Base-by-base conservation (phyloP, 2,329 filamentous ascomycete species). In the Fusarium sp. region DNA sequence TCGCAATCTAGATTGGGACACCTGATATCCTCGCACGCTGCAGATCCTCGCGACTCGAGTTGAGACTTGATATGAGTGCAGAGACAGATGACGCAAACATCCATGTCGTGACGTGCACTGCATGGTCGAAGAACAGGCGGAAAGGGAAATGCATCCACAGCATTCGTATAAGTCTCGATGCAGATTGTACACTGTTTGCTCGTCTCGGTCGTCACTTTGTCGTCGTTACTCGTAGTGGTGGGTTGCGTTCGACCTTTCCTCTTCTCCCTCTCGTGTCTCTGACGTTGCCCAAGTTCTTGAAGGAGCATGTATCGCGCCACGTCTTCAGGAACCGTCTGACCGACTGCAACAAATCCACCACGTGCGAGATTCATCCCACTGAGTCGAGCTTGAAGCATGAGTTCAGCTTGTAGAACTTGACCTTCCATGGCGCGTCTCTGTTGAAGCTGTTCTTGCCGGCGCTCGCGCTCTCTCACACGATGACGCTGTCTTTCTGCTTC, bases 151-250 rank as follows among this genome's bases (percentile, higher is more conserved):
- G 24, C 14, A n/a, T 52, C 16, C 5, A 5, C 18, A 2, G 7
- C 27, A 3, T n/a, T 7, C 9, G 16, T 31, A n/a, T 52, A 52
- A 8, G 24, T n/a, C 24, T 31, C 24, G 47, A 31, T 4, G 24
- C 24, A 52, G 24, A 52, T 31, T 29, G 24, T 7, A 13, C 47
- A 52, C 3, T 52, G 22, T 9, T 10, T 47, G 8, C 42, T 47
- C 5, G 1, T 27, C 22, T 47, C 22, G 3, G 16, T 27, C 3
- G 22, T 6, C 1, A 2, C 1, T 27, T 27, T 47, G 10, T 3
- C 14, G 9, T 24, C 1, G 2, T 16, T 27, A 2, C 1, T 27
- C 2, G 22, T 11, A 2, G 22, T 47, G 1, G 14, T 4, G 0
- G 42, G 16, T 8, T 27, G 42, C 5, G 14, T 2, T 6, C 5